These are phyloP conservation scores for Gymnopilus dilepis DNA, from an alignment of 768 basidiomycete genomes.

Conservation along the genomic window DNA sequence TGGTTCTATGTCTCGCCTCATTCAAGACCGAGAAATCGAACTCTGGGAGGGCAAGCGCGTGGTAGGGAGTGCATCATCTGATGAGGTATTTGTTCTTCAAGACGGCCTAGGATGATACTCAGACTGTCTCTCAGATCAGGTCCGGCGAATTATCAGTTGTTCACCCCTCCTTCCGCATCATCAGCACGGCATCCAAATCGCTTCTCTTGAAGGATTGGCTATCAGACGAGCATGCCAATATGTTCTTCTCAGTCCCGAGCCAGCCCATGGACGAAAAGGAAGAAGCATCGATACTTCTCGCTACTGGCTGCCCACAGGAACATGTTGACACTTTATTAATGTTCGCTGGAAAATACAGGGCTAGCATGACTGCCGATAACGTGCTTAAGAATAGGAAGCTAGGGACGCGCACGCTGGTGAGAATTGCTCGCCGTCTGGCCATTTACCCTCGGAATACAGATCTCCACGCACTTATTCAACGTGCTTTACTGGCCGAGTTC, in stretches of 20 bases:
- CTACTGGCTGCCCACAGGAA: constrained; percentile 52
- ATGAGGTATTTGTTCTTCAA: constrained; percentile 44
- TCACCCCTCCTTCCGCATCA: constrained; percentile 64
- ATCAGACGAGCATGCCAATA: constrained; percentile 67
- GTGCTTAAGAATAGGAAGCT: constrained; percentile 67
- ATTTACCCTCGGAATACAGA: constrained; percentile 50
- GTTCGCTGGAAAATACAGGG: constrained; percentile 65
- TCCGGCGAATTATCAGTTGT: constrained; percentile 51
- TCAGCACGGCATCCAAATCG: constrained; percentile 67
- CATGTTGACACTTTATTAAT: constrained; percentile 46
- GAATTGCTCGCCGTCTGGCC: constrained; percentile 57
- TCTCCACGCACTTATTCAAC: constrained; percentile 50
- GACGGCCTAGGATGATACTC: too few relatives aligned
- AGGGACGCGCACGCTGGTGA: constrained; percentile 62
- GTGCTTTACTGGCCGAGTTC: constrained; percentile 63
- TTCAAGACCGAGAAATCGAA: constrained; percentile 67
- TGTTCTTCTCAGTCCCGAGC: constrained; percentile 68
- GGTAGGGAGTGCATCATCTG: constrained; percentile 49
- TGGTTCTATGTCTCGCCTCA: constrained; percentile 61
- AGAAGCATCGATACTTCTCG: constrained; percentile 51
- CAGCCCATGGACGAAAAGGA: constrained; percentile 63
- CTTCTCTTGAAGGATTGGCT: constrained; percentile 74
- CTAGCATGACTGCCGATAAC: constrained; percentile 57
- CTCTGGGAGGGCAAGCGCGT: constrained; percentile 69
- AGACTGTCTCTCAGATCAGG: constrained; percentile 18